Evolutionary conservation across 2,329 filamentous ascomycete genomes (phyloP).

Genomic region (Phaeosphaeriaceae sp.): DNA sequence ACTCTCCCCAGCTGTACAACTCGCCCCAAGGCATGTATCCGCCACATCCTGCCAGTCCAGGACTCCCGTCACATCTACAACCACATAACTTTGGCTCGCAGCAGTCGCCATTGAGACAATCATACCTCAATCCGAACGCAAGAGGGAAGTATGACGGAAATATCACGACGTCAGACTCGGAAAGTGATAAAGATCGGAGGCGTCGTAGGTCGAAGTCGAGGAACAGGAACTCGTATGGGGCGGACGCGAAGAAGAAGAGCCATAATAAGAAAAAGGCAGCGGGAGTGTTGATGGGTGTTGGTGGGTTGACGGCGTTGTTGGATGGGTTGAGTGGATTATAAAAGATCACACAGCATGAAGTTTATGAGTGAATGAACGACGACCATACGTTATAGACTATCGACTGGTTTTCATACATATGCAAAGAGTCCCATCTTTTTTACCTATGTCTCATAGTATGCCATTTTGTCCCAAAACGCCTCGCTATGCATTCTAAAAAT

Average conservation of each 20-base stretch:
- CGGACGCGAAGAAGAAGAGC: constrained; percentile 26
- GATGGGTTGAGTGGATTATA: constrained; percentile 41
- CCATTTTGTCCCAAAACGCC: constrained; percentile 4
- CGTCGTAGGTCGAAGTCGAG: constrained; percentile 23
- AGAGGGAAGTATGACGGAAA: constrained; percentile 22
- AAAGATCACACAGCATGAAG: background rate
- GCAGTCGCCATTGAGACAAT: constrained; percentile 28
- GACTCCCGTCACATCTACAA: constrained; percentile 9
- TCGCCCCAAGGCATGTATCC: constrained; percentile 12
- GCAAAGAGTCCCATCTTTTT: background rate
- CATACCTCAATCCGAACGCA: constrained; percentile 8
- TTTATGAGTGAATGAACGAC: background rate
- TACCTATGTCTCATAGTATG: background rate
- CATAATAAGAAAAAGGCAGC: constrained; percentile 35
- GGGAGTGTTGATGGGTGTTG: constrained; percentile 45
- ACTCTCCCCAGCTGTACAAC: constrained; percentile 7
- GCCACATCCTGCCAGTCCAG: constrained; percentile 8
- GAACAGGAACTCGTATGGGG: constrained; percentile 7
- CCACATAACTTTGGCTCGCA: constrained; percentile 2
- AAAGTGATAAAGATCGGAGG: constrained; percentile 14
- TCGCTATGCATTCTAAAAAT: constrained; percentile 13
- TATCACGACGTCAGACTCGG: constrained; percentile 34
- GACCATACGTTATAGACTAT: background rate
- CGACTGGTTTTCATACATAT: background rate
- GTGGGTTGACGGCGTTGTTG: constrained; percentile 46